Percentiles rank a stretch among this genome's conserved stretches.
These are phyloP conservation scores for Tetraselmis chui DNA, from an alignment of 139 green algal species.

Conservation along the genomic window DNA sequence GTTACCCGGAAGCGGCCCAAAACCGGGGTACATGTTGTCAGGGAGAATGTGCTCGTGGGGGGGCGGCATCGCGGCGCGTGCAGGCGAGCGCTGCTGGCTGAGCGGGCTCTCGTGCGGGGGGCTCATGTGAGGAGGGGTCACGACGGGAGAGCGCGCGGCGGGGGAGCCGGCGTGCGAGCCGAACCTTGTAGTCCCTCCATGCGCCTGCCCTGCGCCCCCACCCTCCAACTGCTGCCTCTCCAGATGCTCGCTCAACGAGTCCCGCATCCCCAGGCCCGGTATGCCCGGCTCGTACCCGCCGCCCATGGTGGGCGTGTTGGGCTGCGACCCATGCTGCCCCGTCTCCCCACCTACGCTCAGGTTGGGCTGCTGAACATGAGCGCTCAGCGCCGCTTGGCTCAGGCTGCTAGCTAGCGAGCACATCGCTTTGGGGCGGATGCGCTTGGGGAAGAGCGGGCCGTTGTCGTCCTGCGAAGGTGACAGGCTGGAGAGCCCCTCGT, in stretches of 20 bases:
- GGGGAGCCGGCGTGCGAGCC: neutral
- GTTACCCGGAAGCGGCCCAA: neutral
- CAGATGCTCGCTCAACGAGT: neutral
- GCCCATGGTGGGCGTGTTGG: neutral
- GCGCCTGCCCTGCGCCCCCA: no score
- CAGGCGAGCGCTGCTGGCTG: neutral
- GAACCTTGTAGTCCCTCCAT: no score
- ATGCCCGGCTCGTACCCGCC: no score
- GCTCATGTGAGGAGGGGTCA: neutral
- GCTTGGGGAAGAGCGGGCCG: neutral
- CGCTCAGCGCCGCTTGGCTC: neutral
- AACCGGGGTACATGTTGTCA: neutral
- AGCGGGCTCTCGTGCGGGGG: neutral
- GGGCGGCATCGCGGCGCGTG: neutral
- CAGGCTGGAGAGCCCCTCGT: neutral
- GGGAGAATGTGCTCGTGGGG: neutral
- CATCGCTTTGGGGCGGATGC: neutral
- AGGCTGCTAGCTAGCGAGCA: neutral
- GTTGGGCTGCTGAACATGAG: neutral
- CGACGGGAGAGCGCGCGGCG: neutral
- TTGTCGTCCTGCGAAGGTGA: neutral
- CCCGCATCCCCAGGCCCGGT: no score
- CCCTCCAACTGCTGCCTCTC: neutral
- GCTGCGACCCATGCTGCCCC: neutral
- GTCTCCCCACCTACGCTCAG: neutral